These are phyloP conservation scores for Heritiera littoralis DNA, from an alignment of 345 rosid genomes.

Conservation along the genomic window DNA sequence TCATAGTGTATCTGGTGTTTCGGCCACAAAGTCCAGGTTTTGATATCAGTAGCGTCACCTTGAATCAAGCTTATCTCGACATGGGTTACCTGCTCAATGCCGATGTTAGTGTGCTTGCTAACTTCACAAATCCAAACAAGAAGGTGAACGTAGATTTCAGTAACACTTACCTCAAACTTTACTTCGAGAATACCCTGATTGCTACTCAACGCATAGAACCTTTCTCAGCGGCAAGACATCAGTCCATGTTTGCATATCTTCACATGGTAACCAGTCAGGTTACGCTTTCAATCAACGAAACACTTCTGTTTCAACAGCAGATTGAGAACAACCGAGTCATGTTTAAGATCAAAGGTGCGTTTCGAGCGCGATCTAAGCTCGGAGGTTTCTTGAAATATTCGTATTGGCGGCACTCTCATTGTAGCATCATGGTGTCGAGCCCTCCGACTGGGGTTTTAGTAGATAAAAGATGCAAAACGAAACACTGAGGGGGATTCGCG, in stretches of 20 bases:
- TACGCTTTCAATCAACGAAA: conserved; percentile 46
- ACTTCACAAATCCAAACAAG: conserved; percentile 89
- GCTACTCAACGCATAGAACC: conserved; percentile 73
- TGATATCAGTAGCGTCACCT: conserved; percentile 58
- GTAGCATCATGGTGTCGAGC: conserved; percentile 47
- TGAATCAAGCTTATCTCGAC: conserved; percentile 77
- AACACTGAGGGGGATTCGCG: conserved; percentile 45
- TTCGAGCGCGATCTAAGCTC: conserved; percentile 61
- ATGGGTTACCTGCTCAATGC: conserved; percentile 68
- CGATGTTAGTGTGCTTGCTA: conserved; percentile 62
- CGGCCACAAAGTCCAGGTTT: conserved; percentile 73
- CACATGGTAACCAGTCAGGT: conserved; percentile 83
- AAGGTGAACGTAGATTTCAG: conserved; percentile 73
- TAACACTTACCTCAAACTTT: conserved; percentile 52
- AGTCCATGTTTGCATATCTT: conserved; percentile 47
- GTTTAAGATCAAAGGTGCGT: conserved; percentile 60
- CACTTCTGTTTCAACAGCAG: conserved; percentile 51
- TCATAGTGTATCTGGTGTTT: conserved; percentile 69
- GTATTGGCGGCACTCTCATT: conserved; percentile 57
- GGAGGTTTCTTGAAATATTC: conserved; percentile 71
- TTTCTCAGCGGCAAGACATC: conserved; percentile 50
- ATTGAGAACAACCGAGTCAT: conserved; percentile 49
- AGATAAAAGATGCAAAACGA: conserved; percentile 58
- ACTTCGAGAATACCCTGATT: conserved; percentile 54
- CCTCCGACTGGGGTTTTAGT: conserved; percentile 76